Conservation (phyloP, 768 basidiomycete genomes). For the Mrakia gelida region DNA sequence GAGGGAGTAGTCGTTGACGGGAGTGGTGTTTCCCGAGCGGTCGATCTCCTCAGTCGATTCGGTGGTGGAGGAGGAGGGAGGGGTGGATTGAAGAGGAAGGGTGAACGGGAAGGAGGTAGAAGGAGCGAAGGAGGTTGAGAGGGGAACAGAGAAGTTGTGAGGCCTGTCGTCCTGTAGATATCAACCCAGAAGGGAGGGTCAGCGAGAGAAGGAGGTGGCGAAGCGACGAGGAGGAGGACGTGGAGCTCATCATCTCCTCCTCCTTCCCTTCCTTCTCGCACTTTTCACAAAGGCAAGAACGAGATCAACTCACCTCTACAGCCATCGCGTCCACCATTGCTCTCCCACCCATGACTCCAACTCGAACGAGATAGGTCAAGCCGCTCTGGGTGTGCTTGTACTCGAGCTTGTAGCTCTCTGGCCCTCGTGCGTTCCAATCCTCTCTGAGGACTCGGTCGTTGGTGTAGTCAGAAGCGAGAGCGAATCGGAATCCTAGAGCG, state of each 20-base stretch:
- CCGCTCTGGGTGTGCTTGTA: constrained; percentile 24
- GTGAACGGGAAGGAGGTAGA: constrained; percentile 1
- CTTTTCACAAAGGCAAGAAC: background rate
- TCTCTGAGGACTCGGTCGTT: background rate
- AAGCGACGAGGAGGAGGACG: background rate
- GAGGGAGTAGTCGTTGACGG: constrained; percentile 5
- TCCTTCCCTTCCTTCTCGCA: background rate
- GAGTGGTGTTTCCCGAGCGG: background rate
- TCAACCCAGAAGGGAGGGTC: too few species aligned
- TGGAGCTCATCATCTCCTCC: background rate
- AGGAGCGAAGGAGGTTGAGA: constrained; percentile 9
- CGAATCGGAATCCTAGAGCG: constrained; percentile 29
- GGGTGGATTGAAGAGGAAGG: background rate
- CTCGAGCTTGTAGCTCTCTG: constrained; percentile 22
- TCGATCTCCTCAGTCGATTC: background rate
- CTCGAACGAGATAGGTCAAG: constrained; percentile 18
- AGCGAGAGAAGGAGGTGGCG: background rate
- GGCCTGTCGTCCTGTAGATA: constrained; percentile 27
- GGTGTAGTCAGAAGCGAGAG: background rate
- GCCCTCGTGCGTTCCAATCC: background rate
- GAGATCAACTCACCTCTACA: constrained; percentile 19
- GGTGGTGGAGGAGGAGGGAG: background rate
- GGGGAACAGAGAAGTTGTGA: constrained; percentile 15
- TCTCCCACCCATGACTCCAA: constrained; percentile 11
- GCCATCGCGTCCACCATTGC: constrained; percentile 21